Conservation (phyloP, 768 basidiomycete genomes). For the Boletus vermiculosoides region DNA sequence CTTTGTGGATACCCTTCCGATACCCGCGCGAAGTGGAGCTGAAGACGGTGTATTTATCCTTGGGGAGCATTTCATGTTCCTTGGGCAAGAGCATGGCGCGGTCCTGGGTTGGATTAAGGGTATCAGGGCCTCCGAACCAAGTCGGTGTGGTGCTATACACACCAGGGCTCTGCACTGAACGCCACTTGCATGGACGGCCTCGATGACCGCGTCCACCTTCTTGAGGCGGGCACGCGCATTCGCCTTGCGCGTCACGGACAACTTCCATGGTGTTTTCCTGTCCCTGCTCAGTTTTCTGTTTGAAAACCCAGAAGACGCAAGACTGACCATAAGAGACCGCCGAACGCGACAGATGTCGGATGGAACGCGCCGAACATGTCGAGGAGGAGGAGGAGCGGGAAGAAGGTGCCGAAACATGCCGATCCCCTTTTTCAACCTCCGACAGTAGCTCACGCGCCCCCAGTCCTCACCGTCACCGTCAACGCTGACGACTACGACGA, state of each 20-base stretch:
- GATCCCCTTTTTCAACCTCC: conserved; percentile 28
- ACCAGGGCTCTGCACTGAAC: conserved; percentile 77
- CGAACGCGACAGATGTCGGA: conserved; percentile 58
- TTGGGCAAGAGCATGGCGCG: conserved; percentile 83
- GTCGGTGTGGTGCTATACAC: conserved; percentile 29
- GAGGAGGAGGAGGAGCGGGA: background rate
- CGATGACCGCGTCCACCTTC: conserved; percentile 91
- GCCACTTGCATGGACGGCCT: conserved; percentile 80
- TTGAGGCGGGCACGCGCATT: conserved; percentile 87
- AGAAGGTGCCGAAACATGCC: conserved; percentile 24
- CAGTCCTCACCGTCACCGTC: no score
- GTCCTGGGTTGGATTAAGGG: conserved; percentile 42
- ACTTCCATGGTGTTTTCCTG: conserved; percentile 95
- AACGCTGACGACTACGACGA: no score
- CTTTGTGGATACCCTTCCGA: conserved; percentile 93
- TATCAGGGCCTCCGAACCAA: background rate
- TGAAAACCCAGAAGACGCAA: background rate
- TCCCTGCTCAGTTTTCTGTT: conserved; percentile 1
- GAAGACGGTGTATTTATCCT: conserved; percentile 96
- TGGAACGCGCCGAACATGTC: conserved; percentile 88
- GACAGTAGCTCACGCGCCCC: conserved; percentile 5
- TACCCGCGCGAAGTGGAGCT: conserved; percentile 68
- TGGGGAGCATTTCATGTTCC: conserved; percentile 88
- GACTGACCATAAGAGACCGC: conserved; percentile 82
- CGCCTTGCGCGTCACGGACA: conserved; percentile 89